Base-by-base conservation (phyloP, 2,329 filamentous ascomycete species). In the Penicillium sp. region DNA sequence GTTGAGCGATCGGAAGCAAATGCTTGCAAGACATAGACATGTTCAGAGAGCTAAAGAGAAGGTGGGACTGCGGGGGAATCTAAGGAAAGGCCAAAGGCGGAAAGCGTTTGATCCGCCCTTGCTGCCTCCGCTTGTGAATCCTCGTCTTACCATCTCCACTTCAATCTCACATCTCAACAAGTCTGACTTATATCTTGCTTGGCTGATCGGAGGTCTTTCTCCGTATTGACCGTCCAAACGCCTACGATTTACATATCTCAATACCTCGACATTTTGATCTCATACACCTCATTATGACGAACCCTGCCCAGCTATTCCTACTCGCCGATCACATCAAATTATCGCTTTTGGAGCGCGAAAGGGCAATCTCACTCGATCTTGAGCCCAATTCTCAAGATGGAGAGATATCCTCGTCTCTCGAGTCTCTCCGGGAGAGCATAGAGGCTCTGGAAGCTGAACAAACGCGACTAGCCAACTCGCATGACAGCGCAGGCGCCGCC, bases 251-350 rank as follows among this genome's bases (percentile, higher is more conserved):
- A 52, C 38, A 37, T 11, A 37, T 40, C 41, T 25, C 17, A 49
- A 47, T 31, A 25, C 36, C 31, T 42, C 26, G 31, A 36, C 41
- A 50, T 52, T 43, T 53, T 42, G 48, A 38, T 48, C 59, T 50
- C 56, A 57, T 56, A 31, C 33, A 33, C 26, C 51, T 73, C 66
- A 71, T 68, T 28, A 80, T 79, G 76, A 71, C 79, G 57, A 84
- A 81, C 64, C 80, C 84, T 47, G 81, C 82, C 14, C 92, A 97
- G 75, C 87, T 97, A 64, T 91, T 92, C 73, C 88, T 97, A 51
- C 85, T 97, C 55, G 91, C 92, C 68, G 94, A 99, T 77, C 93
- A 97, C 76, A 90, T 97, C 81, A 97, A 97, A 77, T 85, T 97
- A 59, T 96, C 92, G 14, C 83, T 99, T 16, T 86, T 97, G 26